phyloP scores from a whole-genome alignment of 345 rosid species.

The Arabidopsis suecica region DNA sequence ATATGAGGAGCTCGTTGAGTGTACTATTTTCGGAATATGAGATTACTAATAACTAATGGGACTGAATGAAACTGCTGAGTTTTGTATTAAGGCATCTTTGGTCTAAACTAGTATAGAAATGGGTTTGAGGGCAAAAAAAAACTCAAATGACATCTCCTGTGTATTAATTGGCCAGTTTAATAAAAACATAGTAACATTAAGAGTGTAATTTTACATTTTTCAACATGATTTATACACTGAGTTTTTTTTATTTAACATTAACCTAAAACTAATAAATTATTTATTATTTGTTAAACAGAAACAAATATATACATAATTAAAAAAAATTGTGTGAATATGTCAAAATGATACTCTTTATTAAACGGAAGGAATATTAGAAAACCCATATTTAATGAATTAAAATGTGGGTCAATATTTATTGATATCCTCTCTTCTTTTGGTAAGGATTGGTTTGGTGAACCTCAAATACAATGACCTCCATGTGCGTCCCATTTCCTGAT shows the following conservation, averaged over 20 bases:
- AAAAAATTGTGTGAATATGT: no score
- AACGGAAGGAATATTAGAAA: no score
- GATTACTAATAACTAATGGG: neutral
- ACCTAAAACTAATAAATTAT: no score
- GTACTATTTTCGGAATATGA: neutral
- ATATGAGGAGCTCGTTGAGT: slow-evolving; percentile 39
- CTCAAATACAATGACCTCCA: slow-evolving; percentile 25
- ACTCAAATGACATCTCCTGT: neutral
- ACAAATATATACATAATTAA: no score
- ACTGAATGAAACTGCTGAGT: slow-evolving; percentile 12
- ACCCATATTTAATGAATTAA: neutral
- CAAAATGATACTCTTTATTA: no score
- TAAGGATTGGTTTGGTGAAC: slow-evolving; percentile 10
- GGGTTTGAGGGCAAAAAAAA: no score
- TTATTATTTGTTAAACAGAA: no score
- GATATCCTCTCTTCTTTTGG: neutral
- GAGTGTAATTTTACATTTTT: no score
- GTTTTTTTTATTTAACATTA: no score
- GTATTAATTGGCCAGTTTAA: neutral
- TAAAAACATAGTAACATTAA: no score
- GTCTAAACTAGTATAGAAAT: neutral
- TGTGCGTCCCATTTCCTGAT: slow-evolving; percentile 29
- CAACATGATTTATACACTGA: no score
- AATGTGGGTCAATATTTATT: slow-evolving; percentile 6
- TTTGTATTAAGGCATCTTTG: neutral